Evolutionary conservation across 2,329 filamentous ascomycete species (phyloP), one percentile per base, ranked within the genome.

Genomic region (Teratosphaeria zuluensis): DNA sequence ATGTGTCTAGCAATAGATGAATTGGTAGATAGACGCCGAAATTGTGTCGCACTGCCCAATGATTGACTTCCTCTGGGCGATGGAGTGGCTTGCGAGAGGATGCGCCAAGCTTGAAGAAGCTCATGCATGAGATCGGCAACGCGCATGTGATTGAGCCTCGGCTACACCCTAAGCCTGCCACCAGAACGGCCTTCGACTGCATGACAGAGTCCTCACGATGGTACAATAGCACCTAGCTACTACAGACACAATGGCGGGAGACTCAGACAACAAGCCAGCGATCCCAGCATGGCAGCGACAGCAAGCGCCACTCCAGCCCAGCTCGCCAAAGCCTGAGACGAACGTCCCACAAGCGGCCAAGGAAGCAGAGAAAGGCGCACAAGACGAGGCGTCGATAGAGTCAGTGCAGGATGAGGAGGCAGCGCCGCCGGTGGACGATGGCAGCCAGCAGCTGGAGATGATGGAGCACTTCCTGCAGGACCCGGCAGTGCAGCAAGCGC

Each of bases 391-490:
- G 30, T 35, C 33, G 6, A 30, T 42, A 32, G 58, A 62, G 28
- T 51, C 42, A 24, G 54, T 53, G n/a, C 52, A 58, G 33, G 31
- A 55, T 4, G 48, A 57, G 51, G 53, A 59, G 32, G 31, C 54
- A 8, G 59, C 53, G 30, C n/a, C 54, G 31, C 31, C 28, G 30
- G 42, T 48, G 19, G 21, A 48, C 33, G 56, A 58, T 11, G 48
- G 33, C 7, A 33, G 35, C 53, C 57, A 64, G 12, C 56, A 75
- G 38, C 68, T 89, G 38, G 84, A 90, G 16, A 84, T 90, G 69
- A 90, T 91, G 31, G 80, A 81, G 51, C 82, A 79, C 56, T 96
- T 96, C 69, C 80, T 96, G 3, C 78, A 88, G 55, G 87, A 95
- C 61, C 84, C 88, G 7, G 78, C 80, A 21, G 88, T 96, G 59